Evolutionary conservation across 768 basidiomycete genomes (phyloP).

Genomic region (Tulasnella sp.): DNA sequence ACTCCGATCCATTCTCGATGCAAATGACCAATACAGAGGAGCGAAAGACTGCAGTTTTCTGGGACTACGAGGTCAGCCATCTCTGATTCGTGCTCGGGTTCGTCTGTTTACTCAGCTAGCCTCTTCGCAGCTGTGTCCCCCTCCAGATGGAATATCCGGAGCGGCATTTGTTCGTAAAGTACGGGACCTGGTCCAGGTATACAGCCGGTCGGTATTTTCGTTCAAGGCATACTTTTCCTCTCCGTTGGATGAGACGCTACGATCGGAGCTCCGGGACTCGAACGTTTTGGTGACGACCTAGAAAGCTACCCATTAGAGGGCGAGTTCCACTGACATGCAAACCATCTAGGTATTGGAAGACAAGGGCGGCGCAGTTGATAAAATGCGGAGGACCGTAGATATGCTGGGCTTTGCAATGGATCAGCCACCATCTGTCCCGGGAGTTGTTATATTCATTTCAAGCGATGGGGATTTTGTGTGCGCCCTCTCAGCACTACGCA

Average conservation of each 20-base stretch:
- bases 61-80: not conserved
- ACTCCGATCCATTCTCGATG: conserved; percentile 10
- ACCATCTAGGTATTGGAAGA: not conserved
- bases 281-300: not conserved
- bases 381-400: not conserved
- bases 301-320: not conserved
- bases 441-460: conserved; percentile 3
- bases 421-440: not conserved
- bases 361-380: not conserved
- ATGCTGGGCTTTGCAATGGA: not conserved
- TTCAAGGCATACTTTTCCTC: conserved; percentile 2
- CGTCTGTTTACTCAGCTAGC: not conserved
- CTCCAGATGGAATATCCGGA: conserved; percentile 4
- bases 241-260: not conserved
- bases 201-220: not conserved
- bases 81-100: not conserved
- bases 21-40: not conserved
- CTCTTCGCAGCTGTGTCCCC: not conserved
- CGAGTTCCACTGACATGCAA: not conserved
- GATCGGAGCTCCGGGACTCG: conserved; percentile 5
- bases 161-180: not conserved
- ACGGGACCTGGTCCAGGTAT: not conserved
- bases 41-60: not conserved
- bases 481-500: not conserved
- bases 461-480: not conserved